Evolutionary conservation across 225 moss, liverwort and hornwort species (phyloP).

Genomic region (Polytrichum commune): DNA sequence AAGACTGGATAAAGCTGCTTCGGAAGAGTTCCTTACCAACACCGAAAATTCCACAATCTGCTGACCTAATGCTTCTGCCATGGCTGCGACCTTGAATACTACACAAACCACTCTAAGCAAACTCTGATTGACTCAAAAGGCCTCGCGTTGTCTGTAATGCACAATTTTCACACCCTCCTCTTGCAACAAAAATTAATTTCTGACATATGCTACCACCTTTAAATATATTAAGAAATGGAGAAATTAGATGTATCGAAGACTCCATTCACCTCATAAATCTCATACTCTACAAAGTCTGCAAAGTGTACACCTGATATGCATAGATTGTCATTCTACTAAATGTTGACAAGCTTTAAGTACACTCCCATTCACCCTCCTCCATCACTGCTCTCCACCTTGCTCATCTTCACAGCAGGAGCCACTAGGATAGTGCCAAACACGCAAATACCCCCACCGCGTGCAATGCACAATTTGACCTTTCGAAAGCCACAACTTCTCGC

Average conservation of each 20-base stretch:
- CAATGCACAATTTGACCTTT: not conserved
- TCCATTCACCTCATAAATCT: not conserved
- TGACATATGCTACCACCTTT: not conserved
- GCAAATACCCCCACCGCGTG: not conserved
- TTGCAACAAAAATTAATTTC: not conserved
- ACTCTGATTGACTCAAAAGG: constrained; percentile 5
- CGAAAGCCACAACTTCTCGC: not conserved
- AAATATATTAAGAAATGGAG: not conserved
- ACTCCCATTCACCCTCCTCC: constrained; percentile 6
- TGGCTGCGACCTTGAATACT: constrained; percentile 30
- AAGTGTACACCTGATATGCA: not conserved
- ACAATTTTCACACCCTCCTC: not conserved
- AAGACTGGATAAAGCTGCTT: constrained; percentile 67
- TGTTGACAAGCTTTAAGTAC: not conserved
- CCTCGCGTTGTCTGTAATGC: not conserved
- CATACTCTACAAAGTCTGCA: not conserved
- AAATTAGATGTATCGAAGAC: not conserved
- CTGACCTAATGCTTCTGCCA: constrained; percentile 70
- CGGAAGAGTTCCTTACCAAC: constrained; percentile 77
- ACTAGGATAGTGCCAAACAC: not conserved
- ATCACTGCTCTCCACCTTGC: not conserved
- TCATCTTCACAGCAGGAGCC: not conserved
- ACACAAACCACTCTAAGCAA: constrained; percentile 17
- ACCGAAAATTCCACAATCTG: constrained; percentile 87
- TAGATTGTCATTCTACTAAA: not conserved